These are phyloP conservation scores for Saururus chinensis DNA, from an alignment of 164 flowering plant species.

Conservation along the genomic window DNA sequence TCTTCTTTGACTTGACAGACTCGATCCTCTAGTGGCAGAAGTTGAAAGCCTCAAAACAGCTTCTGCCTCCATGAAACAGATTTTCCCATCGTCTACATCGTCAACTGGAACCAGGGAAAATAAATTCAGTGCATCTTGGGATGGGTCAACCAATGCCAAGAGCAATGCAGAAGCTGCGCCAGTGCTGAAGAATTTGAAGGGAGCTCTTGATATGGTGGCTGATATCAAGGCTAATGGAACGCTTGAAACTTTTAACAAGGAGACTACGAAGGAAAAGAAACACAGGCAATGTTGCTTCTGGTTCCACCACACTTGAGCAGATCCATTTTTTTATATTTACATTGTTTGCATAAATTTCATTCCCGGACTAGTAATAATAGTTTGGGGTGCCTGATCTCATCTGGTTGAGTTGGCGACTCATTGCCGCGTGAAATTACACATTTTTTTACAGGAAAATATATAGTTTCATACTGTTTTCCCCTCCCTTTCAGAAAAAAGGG, in stretches of 20 bases:
- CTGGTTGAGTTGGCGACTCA: too few species aligned
- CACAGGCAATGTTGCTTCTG: constrained; percentile 1
- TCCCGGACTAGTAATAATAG: too few species aligned
- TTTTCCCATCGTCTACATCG: neutral
- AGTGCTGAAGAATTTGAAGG: neutral
- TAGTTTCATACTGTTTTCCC: too few species aligned
- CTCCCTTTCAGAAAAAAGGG: too few species aligned
- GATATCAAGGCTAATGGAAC: neutral
- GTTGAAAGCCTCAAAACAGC: neutral
- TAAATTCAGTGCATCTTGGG: neutral
- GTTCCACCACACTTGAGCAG: neutral
- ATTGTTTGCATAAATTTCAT: constrained; percentile 13
- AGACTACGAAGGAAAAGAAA: neutral
- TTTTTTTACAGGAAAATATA: too few species aligned
- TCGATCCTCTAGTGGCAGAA: neutral
- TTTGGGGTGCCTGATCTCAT: too few species aligned
- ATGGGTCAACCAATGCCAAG: neutral
- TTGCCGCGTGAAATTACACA: too few species aligned
- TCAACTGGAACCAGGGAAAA: neutral
- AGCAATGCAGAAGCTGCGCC: neutral
- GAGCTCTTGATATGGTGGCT: neutral
- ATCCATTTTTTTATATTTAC: neutral
- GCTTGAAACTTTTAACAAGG: neutral
- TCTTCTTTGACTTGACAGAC: neutral
- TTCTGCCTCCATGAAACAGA: neutral